Evolutionary conservation across 257 asterid species (phyloP).

Genomic region (Solanum arcanum): DNA sequence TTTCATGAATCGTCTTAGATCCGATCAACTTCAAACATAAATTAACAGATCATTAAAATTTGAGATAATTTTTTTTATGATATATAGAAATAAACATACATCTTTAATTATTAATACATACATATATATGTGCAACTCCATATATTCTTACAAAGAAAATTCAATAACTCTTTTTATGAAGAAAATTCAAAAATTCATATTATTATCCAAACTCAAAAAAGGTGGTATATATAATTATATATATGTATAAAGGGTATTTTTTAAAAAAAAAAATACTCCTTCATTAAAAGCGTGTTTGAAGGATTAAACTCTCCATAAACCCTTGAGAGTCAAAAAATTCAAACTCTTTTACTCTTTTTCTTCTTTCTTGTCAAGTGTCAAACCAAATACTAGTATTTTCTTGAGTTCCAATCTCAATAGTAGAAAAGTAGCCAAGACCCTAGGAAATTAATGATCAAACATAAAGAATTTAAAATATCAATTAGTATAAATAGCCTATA

Average conservation of each 20-base stretch:
- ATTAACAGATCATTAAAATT: not conserved
- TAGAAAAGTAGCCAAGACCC: conserved; percentile 4
- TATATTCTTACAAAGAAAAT: not conserved
- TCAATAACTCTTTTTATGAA: not conserved
- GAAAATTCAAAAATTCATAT: not conserved
- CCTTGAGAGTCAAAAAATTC: conserved; percentile 35
- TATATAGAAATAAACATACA: not conserved
- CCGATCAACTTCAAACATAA: not conserved
- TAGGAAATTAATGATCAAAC: conserved; percentile 9
- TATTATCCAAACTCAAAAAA: not conserved
- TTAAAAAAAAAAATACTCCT: not conserved
- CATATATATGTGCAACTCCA: not conserved
- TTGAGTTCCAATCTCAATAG: conserved; percentile 37
- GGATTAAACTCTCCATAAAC: conserved; percentile 21
- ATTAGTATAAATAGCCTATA: conserved; percentile 13
- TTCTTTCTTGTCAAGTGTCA: conserved; percentile 6
- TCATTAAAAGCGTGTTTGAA: conserved; percentile 45
- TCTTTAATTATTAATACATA: not conserved
- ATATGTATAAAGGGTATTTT: not conserved
- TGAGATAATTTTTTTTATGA: not conserved
- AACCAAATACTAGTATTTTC: conserved; percentile 24
- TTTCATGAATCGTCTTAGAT: not conserved
- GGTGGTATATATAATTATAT: not conserved
- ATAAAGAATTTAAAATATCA: not conserved
- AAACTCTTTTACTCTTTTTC: conserved; percentile 35